A percentile compares a stretch with the other conserved stretches of the same genome.
Conservation (phyloP, 768 basidiomycete species). For the Tylopilus subfusipes region DNA sequence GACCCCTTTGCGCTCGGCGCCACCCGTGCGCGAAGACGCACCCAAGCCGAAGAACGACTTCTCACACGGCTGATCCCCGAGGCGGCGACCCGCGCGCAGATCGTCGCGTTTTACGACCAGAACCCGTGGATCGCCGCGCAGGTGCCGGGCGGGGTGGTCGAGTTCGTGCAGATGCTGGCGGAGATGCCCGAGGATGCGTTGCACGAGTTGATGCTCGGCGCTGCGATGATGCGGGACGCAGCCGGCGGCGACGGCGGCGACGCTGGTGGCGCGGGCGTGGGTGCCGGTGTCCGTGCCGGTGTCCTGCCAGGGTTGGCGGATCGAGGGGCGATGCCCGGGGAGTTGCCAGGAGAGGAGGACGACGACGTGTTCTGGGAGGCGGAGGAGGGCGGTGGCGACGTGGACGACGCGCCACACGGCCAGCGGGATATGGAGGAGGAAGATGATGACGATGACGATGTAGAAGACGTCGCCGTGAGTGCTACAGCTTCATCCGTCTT, state of each 20-base stretch:
- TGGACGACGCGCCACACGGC: constrained; percentile 16
- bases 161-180: constrained; percentile 55
- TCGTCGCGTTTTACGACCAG: constrained; percentile 60
- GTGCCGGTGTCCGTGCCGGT: no score
- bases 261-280: constrained; percentile 27
- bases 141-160: constrained; percentile 63
- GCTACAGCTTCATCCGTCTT: not conserved
- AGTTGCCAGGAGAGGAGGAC: constrained; percentile 41
- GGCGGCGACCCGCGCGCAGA: constrained; percentile 50
- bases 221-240: constrained; percentile 37
- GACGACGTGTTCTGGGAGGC: constrained; percentile 23
- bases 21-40: constrained; percentile 36
- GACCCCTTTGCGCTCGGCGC: constrained; percentile 38
- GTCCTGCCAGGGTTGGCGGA: constrained; percentile 22
- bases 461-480: constrained; percentile 46
- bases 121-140: constrained; percentile 51
- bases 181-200: constrained; percentile 57
- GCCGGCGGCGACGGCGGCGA: not conserved
- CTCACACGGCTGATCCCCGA: constrained; percentile 60
- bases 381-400: constrained; percentile 26
- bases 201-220: constrained; percentile 54
- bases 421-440: constrained; percentile 37
- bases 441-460: constrained; percentile 33
- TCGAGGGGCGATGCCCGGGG: constrained; percentile 37
- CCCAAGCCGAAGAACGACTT: constrained; percentile 46